Conservation (phyloP, 2,329 filamentous ascomycete genomes). For the Penicillium paneum region DNA sequence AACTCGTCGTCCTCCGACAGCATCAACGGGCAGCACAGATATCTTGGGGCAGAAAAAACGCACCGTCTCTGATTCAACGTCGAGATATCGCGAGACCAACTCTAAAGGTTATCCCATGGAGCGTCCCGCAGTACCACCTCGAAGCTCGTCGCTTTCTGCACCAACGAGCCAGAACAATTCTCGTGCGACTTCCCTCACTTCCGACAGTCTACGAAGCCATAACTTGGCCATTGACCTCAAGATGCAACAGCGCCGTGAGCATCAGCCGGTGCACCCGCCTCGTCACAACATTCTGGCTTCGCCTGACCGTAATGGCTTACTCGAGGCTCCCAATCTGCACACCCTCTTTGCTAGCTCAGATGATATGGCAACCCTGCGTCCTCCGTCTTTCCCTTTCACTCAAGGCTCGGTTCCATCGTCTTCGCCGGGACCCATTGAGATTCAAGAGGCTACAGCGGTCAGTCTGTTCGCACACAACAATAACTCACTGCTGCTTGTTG, state of each 20-base stretch:
- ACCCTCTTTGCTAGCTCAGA: conserved; percentile 38
- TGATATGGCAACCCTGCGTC: conserved; percentile 43
- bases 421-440: conserved; percentile 54
- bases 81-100: conserved; percentile 26
- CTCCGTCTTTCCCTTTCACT: conserved; percentile 50
- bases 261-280: conserved; percentile 22
- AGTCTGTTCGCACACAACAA: conserved; percentile 63
- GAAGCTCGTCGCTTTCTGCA: conserved; percentile 48
- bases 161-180: conserved; percentile 47
- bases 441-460: conserved; percentile 60
- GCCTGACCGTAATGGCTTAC: conserved; percentile 14
- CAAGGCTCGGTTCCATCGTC: conserved; percentile 46
- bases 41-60: conserved; percentile 34
- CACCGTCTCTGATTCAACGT: conserved; percentile 42
- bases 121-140: conserved; percentile 37
- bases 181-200: conserved; percentile 45
- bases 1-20: conserved; percentile 35
- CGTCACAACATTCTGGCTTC: conserved; percentile 21
- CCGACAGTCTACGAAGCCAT: conserved; percentile 40
- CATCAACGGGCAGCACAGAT: conserved; percentile 35
- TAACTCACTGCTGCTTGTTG: conserved; percentile 61
- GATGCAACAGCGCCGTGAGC: conserved; percentile 18
- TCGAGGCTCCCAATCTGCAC: conserved; percentile 35
- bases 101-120: conserved; percentile 28
- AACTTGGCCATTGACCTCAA: conserved; percentile 29